These are phyloP conservation scores for Calonectria montana DNA, from an alignment of 2,329 filamentous ascomycete genomes.

Conservation along the genomic window DNA sequence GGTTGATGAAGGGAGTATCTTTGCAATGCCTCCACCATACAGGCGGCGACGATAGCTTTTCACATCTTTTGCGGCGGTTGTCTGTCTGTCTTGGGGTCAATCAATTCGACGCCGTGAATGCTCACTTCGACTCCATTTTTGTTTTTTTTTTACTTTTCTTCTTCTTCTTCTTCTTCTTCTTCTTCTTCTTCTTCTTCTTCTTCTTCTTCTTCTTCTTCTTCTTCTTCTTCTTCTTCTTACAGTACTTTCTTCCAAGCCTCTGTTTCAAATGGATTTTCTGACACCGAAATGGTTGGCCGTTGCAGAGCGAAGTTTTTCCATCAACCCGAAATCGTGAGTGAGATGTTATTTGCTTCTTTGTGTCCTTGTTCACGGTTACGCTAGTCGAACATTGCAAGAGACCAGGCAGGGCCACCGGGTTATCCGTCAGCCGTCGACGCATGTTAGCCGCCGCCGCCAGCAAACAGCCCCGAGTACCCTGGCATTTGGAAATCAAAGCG, in stretches of 20 bases:
- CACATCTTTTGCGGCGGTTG: background rate
- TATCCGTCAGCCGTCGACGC: background rate
- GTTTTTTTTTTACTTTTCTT: too few relatives aligned
- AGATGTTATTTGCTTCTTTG: constrained; percentile 8
- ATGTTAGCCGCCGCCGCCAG: background rate
- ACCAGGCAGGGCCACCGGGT: background rate
- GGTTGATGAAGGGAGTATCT: background rate
- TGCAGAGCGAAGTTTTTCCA: constrained; percentile 4
- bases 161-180: too few relatives aligned
- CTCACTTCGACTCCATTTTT: constrained; percentile 13
- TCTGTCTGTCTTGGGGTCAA: constrained; percentile 1
- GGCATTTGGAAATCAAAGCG: constrained; percentile 3
- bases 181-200: too few relatives aligned
- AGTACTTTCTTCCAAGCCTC: constrained; percentile 1
- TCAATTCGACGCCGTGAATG: constrained; percentile 11
- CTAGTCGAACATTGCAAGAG: background rate
- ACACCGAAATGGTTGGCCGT: constrained; percentile 11
- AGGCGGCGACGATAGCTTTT: background rate
- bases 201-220: too few relatives aligned
- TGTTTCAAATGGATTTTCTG: constrained; percentile 18
- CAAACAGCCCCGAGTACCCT: background rate
- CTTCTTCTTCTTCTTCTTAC: background rate
- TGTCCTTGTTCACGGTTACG: background rate
- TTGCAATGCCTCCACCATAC: background rate
- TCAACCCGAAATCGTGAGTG: background rate